Conservation (phyloP, 2,329 filamentous ascomycete genomes). For the Cladosporium velox region DNA sequence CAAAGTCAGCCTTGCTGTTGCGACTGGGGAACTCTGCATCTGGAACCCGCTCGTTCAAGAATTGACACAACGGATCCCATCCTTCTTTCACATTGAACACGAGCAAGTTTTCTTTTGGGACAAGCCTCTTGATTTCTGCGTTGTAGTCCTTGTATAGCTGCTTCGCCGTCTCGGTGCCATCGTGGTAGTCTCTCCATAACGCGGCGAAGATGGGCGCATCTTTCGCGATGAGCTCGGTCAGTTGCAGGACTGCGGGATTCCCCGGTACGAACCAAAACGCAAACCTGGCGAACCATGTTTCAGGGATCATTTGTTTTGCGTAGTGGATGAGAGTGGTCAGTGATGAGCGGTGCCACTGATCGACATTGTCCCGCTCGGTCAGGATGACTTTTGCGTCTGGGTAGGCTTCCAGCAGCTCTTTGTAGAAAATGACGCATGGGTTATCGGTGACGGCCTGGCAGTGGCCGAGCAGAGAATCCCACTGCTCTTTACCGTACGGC, state of each 20-base stretch:
- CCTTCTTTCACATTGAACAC: conserved; percentile 21
- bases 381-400: conserved; percentile 43
- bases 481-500: conserved; percentile 28
- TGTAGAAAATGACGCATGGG: conserved; percentile 38
- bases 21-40: conserved; percentile 3
- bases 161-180: conserved; percentile 18
- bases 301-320: background rate
- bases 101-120: conserved; percentile 20
- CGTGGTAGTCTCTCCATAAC: conserved; percentile 9
- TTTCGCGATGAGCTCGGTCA: background rate
- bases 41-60: conserved; percentile 4
- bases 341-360: conserved; percentile 14
- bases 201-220: background rate
- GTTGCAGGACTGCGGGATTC: background rate
- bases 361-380: conserved; percentile 31
- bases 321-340: conserved; percentile 13
- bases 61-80: conserved; percentile 9
- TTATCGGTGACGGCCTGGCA: conserved; percentile 38
- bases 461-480: conserved; percentile 38
- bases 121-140: conserved; percentile 9
- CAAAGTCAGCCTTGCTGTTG: background rate
- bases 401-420: conserved; percentile 40
- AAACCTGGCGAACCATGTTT: background rate
- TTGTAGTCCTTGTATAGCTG: conserved; percentile 21
- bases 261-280: background rate